Base-by-base conservation (phyloP, 2,329 filamentous ascomycete genomes). In the Diaporthe ampelina region DNA sequence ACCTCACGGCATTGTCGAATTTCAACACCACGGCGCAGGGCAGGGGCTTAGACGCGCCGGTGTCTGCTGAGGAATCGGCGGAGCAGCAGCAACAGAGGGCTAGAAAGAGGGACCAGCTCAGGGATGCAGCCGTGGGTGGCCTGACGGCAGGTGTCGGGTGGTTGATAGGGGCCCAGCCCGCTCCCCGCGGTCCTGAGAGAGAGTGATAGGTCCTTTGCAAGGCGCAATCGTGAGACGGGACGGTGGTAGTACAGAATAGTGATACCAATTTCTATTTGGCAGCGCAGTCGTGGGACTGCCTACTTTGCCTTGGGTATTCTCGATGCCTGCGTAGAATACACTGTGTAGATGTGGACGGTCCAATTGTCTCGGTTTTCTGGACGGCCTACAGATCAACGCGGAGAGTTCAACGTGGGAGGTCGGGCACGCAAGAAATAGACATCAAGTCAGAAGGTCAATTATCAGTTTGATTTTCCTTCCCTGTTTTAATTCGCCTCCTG, bases 81-180 rank as follows among this genome's bases (percentile, higher is more conserved):
- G 74, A 57, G 37, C 32, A 68, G 24, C 26, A 65, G n/a, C 63
- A 72, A 67, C 65, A 86, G 74, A 86, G 83, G 73, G 86, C 90
- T 50, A 88, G 94, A 78, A 95, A 92, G 85, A 88, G 94, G 78
- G 94, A 96, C 81, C 92, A 93, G 81, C 79, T 93, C 54, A 86
- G 90, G 76, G 91, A 93, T 75, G 91, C 88, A 48, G 91, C 92
- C 11, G 90, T 92, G 72, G 91, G 90, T n/a, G 91, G 91, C 1
- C 81, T 93, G 61, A 91, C 92, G 3, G 91, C 90, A 57, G 90
- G 92, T 24, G 89, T 94, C 32, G 91, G 92, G 0, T 93, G 92
- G 92, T 81, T 93, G 61, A 88, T 93, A 74, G 90, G 90, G 9
- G 91, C 91, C 3, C 87, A 86, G 76, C 84, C 85, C 26, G 77